Conservation (phyloP, 768 basidiomycete species). For the Tulasnella sp. region DNA sequence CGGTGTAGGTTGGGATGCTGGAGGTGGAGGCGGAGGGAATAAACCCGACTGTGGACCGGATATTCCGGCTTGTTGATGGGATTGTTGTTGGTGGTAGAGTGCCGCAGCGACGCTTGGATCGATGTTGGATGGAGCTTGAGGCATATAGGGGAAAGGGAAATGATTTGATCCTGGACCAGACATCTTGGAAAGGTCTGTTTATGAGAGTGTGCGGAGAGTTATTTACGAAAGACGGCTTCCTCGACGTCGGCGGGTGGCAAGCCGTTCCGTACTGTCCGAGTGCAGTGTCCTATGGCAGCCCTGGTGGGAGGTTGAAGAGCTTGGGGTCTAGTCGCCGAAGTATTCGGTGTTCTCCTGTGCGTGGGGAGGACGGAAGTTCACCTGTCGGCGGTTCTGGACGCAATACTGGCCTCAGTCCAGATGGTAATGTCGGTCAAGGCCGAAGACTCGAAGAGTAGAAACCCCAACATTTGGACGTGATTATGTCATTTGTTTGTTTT, state of each 20-base stretch:
- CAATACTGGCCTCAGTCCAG: constrained; percentile 4
- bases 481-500: constrained; percentile 8
- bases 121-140: constrained; percentile 59
- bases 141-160: constrained; percentile 53
- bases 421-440: background rate
- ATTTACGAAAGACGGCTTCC: background rate
- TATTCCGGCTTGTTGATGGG: constrained; percentile 38
- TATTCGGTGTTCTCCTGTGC: constrained; percentile 3
- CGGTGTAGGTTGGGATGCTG: constrained; percentile 69
- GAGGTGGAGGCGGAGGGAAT: constrained; percentile 50
- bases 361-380: constrained; percentile 9
- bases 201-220: background rate
- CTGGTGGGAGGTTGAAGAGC: constrained; percentile 4
- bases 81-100: constrained; percentile 56
- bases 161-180: constrained; percentile 12
- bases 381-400: background rate
- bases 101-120: constrained; percentile 68
- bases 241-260: background rate
- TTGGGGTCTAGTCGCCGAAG: constrained; percentile 7
- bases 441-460: constrained; percentile 19
- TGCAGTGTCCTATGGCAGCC: constrained; percentile 1
- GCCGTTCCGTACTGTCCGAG: background rate
- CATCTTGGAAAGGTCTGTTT: constrained; percentile 4
- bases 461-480: background rate
- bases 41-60: constrained; percentile 26